phyloP scores from a whole-genome alignment of 108 stramenopile genomes.

The Pelagomonas calceolata region DNA sequence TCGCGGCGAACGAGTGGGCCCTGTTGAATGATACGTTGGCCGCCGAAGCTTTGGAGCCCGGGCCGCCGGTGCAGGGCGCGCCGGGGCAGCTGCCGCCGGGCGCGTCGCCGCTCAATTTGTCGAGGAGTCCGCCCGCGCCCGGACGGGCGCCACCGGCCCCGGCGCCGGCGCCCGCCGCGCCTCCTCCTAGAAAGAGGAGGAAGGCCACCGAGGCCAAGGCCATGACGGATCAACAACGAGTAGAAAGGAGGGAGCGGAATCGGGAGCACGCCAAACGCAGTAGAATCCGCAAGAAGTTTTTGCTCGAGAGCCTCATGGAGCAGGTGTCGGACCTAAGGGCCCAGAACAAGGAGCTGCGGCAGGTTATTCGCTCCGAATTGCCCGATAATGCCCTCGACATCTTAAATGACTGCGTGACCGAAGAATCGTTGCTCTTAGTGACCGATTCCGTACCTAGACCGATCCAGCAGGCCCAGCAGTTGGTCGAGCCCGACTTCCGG shows the following conservation, averaged over 20 bases:
- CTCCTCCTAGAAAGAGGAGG: not conserved
- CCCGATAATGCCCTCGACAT: constrained; percentile 51
- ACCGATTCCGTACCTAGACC: constrained; percentile 45
- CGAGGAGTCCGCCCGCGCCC: too few species aligned
- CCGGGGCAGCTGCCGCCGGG: too few species aligned
- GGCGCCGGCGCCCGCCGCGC: too few species aligned
- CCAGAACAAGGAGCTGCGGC: constrained; percentile 67
- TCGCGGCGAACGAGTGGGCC: constrained; percentile 66
- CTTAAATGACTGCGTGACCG: constrained; percentile 21
- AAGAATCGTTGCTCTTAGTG: constrained; percentile 49
- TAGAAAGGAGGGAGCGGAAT: constrained; percentile 48
- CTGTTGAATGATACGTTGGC: too few species aligned
- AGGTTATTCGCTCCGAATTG: constrained; percentile 51
- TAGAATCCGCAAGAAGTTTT: constrained; percentile 87
- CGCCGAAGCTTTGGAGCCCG: too few species aligned
- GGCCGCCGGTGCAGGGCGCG: too few species aligned
- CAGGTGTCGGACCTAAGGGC: constrained; percentile 61
- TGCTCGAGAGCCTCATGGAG: constrained; percentile 83
- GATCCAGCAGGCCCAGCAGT: constrained; percentile 74
- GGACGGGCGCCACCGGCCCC: too few species aligned
- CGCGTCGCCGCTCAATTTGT: too few species aligned
- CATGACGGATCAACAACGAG: not conserved
- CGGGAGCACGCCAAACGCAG: constrained; percentile 82
- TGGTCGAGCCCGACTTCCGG: constrained; percentile 92
- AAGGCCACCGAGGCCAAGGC: not conserved